These are phyloP conservation scores for Fraxinus pennsylvanica DNA, from an alignment of 257 asterid genomes.

Conservation along the genomic window DNA sequence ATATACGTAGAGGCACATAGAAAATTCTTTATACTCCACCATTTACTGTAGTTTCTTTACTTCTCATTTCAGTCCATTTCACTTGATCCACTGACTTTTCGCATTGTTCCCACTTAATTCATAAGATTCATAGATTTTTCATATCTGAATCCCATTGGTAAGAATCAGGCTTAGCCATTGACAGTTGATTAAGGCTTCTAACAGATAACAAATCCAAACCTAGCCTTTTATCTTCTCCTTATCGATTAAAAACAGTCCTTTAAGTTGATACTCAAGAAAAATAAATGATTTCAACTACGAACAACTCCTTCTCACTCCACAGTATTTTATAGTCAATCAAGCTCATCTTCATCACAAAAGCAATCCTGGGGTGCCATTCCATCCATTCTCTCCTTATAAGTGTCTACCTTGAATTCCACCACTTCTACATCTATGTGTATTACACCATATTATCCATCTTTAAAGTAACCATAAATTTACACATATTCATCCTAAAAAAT, in stretches of 20 bases:
- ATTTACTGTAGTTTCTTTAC: background rate
- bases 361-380: background rate
- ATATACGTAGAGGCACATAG: too few species aligned
- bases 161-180: background rate
- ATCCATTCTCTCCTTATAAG: background rate
- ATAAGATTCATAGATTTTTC: background rate
- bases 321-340: background rate
- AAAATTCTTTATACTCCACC: background rate
- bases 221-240: background rate
- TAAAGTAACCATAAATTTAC: background rate
- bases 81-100: background rate
- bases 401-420: background rate
- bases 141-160: background rate
- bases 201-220: background rate
- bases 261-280: background rate
- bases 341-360: background rate
- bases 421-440: background rate
- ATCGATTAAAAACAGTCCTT: background rate
- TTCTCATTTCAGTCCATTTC: background rate
- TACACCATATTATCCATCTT: background rate
- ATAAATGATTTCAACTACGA: background rate
- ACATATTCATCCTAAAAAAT: background rate
- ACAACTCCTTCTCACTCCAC: background rate
- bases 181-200: background rate
- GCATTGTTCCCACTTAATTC: background rate